Percentiles rank a stretch among this genome's conserved stretches.
Conservation (phyloP, 306 rosid genomes). For the Cicer chorassanicum region DNA sequence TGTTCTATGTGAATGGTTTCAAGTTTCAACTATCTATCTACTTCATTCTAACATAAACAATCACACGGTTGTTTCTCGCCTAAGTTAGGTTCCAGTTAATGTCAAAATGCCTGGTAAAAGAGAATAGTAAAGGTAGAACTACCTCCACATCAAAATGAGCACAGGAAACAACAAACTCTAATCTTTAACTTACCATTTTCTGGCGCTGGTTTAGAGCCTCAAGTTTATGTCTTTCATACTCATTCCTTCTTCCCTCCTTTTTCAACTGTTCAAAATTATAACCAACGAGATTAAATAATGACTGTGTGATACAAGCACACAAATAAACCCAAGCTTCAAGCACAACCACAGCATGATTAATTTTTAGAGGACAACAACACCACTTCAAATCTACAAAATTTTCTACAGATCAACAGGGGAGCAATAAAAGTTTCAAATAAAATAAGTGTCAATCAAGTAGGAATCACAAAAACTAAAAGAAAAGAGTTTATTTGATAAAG, state of each 20-base stretch:
- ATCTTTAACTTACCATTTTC: constrained; percentile 62
- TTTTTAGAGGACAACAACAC: constrained; percentile 17
- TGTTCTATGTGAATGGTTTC: constrained; percentile 27
- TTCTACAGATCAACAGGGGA: constrained; percentile 13
- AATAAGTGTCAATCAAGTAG: constrained; percentile 20
- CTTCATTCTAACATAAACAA: constrained; percentile 26
- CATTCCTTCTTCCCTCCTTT: constrained; percentile 86
- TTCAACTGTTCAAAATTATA: constrained; percentile 60
- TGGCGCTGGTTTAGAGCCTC: constrained; percentile 82
- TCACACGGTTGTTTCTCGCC: constrained; percentile 12
- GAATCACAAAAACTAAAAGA: neutral
- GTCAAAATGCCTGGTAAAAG: constrained; percentile 9
- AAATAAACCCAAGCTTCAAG: constrained; percentile 21
- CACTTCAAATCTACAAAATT: neutral
- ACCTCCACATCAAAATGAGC: constrained; percentile 28
- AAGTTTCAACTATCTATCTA: constrained; percentile 9
- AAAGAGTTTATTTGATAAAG: constrained; percentile 8
- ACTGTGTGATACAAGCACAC: constrained; percentile 12
- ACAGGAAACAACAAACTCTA: constrained; percentile 11
- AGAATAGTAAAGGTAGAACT: constrained; percentile 16
- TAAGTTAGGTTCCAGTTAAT: constrained; percentile 5
- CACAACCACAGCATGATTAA: constrained; percentile 8
- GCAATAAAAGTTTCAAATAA: neutral
- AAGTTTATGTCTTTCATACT: constrained; percentile 78
- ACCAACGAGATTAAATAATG: constrained; percentile 31